Conservation (phyloP, 192 early-diverging fungal genomes). For the Mortierella hygrophila region DNA sequence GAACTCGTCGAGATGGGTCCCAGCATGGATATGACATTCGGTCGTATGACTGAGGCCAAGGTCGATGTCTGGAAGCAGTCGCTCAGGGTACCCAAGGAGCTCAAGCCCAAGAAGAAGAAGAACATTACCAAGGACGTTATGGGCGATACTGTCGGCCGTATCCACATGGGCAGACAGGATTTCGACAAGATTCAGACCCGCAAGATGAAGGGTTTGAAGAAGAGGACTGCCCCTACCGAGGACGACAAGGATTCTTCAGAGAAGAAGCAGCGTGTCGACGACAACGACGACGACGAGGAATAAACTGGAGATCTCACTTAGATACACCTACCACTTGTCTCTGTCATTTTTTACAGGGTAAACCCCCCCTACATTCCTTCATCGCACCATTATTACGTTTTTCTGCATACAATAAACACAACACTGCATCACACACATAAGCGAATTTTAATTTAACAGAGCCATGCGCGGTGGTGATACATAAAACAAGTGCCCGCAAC, state of each 20-base stretch:
- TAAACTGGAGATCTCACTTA: conserved; percentile 19
- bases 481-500: background rate
- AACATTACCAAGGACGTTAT: conserved; percentile 92
- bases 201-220: conserved; percentile 98
- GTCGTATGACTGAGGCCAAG: conserved; percentile 79
- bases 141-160: conserved; percentile 91
- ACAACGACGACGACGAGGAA: conserved; percentile 56
- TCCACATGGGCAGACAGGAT: conserved; percentile 94
- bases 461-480: background rate
- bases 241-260: conserved; percentile 47
- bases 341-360: background rate
- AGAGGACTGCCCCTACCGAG: conserved; percentile 45
- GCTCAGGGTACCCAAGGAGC: conserved; percentile 86
- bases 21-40: conserved; percentile 80
- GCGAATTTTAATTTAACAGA: background rate
- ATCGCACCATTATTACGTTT: background rate
- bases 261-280: conserved; percentile 59
- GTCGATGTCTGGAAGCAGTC: conserved; percentile 89
- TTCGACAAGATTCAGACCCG: conserved; percentile 94
- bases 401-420: conserved; percentile 6
- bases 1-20: conserved; percentile 97
- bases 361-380: background rate
- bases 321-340: background rate
- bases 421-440: background rate
- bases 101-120: conserved; percentile 91